Base-by-base conservation (phyloP, 768 basidiomycete species). In the Scleroderma citrinum region DNA sequence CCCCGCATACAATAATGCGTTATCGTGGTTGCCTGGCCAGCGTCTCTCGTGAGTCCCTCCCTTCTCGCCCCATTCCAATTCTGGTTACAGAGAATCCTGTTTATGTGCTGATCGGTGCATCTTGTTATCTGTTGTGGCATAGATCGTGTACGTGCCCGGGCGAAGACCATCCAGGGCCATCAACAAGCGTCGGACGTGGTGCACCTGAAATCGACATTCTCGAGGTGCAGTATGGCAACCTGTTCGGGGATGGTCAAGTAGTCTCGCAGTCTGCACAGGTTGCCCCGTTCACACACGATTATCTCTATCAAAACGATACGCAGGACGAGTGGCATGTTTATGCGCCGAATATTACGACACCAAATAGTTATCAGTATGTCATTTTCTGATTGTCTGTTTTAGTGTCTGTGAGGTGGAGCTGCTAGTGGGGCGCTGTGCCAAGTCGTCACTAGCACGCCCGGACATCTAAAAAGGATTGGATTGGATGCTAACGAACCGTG, bases 131-230 rank as follows among this genome's bases (percentile, higher is more conserved):
- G 48, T 31, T 29, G 32, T 10, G n/a, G 16, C 34, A 1, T 55
- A 84, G 82, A 6, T 76, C 88, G 0, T 92, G 88, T 60, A 87
- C 88, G 1, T 92, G 89, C 59, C 71, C 82, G 0, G 76, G 73
- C 13, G 77, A 80, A 44, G 86, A 89, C 52, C 90, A 92, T 62
- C 90, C 89, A 0, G 90, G 90, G 1, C 90, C 90, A 0, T 45
- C 24, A 6, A 59, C 60, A 40, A 44, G 51, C 14, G 59, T 67
- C 30, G 88, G 89, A 11, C 82, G 89, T 42, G 82, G 83, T 4
- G 81, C 85, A 0, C 88, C 88, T 3, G 87, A 92, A 66, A 89
- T 92, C 59, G 89, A 92, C 63, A 73, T 91, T 50, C 73, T 91
- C 51, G 88, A 92, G 66, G 85, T 83, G 0, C 82, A 87, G 61